Base-by-base conservation (phyloP, 257 asterid genomes). In the Paraleonurus japonicus region DNA sequence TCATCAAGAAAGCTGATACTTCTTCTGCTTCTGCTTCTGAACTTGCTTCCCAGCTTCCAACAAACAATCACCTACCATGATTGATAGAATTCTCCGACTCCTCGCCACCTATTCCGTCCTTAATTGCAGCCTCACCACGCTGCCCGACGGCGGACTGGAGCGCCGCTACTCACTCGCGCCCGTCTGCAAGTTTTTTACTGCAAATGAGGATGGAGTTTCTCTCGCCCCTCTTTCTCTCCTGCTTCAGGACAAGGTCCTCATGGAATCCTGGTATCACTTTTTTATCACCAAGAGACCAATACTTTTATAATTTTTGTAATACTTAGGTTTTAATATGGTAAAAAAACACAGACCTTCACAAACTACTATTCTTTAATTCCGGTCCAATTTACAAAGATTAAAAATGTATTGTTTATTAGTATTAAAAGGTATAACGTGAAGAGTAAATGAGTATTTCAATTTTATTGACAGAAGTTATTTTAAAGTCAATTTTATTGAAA, bases 181-280 rank as follows among this genome's bases (percentile, higher is more conserved):
- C 5, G 87, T 85, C 4, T 74, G 92, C 71, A 85, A 79, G 76
- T 82, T 26, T 37, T n/a, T 89, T 48, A 87, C 85, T 0, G 73
- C 67, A 41, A 85, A 68, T 30, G 82, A 80, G 4, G 82, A 76
- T 2, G 87, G 84, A 0, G 82, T 77, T 8, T 81, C 89, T 0
- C 2, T 75, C 26, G 80, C 77, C 4, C 78, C 82, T 19, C 0
- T 62, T 10, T 6, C 51, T n/a, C 75, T 81, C 43, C 0, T 76
- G 70, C 11, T 3, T 7, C 80, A 73, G 27, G 85, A 82, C 57
- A 75, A 24, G 33, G 75, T 81, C 24, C 0, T 73, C 16, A 76
- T 85, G 84, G 87, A 87, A 59, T 30, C 84, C 33, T 87, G 92
- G 96, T 89, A 68, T n/a, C n/a, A n/a, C n/a, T n/a, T n/a, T n/a